phyloP scores from a whole-genome alignment of 805 yeast genomes.

The Yarrowia divulgata region DNA sequence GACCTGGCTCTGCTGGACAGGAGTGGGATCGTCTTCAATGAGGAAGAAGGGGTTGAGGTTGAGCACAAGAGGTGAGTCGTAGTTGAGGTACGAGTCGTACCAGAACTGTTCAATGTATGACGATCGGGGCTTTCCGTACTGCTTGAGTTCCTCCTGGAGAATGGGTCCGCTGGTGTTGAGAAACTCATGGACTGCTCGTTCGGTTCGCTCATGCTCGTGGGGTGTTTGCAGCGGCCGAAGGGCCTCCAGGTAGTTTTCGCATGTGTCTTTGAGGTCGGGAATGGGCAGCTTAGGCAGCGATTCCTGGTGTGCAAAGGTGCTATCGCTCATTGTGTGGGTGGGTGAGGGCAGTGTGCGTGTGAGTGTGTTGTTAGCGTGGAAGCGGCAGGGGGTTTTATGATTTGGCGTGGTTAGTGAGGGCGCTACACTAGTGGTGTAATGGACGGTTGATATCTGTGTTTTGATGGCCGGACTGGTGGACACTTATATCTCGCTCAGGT shows the following conservation, averaged over 20 bases:
- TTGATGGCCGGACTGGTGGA: constrained; percentile 2
- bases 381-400: background rate
- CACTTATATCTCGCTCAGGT: constrained; percentile 24
- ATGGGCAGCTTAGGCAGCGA: constrained; percentile 74
- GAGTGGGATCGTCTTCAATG: constrained; percentile 90
- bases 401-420: background rate
- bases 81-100: constrained; percentile 88
- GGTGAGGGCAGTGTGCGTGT: background rate
- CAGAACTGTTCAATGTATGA: constrained; percentile 93
- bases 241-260: constrained; percentile 67
- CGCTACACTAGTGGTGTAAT: too few relatives aligned
- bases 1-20: constrained; percentile 63
- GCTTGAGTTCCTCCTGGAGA: constrained; percentile 68
- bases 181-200: constrained; percentile 63
- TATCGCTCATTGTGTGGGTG: constrained; percentile 7
- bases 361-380: background rate
- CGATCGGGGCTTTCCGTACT: constrained; percentile 67
- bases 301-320: constrained; percentile 67
- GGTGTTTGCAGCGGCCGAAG: constrained; percentile 84
- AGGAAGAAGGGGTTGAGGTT: constrained; percentile 90
- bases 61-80: constrained; percentile 82
- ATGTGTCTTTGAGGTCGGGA: constrained; percentile 74
- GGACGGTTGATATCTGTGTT: background rate
- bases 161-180: constrained; percentile 62
- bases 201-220: constrained; percentile 68